Percentiles rank a stretch among this genome's conserved stretches.
phyloP scores from a whole-genome alignment of 306 rosid species.

The Mucuna pruriens region DNA sequence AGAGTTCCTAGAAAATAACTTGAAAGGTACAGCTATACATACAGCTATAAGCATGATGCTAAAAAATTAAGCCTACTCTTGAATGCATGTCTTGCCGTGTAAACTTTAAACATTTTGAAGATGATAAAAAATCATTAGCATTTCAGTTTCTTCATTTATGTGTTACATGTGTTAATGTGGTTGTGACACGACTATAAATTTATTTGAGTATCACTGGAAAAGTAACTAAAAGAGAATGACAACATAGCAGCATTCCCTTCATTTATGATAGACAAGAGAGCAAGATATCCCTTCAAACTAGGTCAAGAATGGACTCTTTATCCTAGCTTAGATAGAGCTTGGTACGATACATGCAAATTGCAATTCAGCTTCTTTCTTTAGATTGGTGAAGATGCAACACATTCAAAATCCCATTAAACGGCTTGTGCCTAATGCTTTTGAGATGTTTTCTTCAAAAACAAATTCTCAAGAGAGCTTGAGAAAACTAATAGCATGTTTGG shows the following conservation, averaged over 20 bases:
- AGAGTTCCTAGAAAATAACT: not conserved
- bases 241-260: not conserved
- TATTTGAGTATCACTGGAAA: not conserved
- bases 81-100: conserved; percentile 6
- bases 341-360: not conserved
- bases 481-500: not conserved
- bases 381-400: not conserved
- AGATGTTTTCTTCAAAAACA: not conserved
- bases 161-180: not conserved
- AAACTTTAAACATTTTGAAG: conserved; percentile 14
- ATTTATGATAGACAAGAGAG: not conserved
- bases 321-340: not conserved
- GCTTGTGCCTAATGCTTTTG: not conserved
- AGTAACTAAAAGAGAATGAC: not conserved
- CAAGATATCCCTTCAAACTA: not conserved
- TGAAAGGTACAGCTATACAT: conserved; percentile 1
- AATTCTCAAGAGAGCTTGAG: not conserved
- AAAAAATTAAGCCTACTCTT: not conserved
- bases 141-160: not conserved
- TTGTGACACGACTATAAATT: conserved; percentile 1
- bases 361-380: not conserved
- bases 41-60: conserved; percentile 16
- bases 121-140: not conserved
- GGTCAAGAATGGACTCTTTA: not conserved
- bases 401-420: not conserved